Evolutionary conservation across 805 yeast species (phyloP).

Genomic region (Pichia scutulata): DNA sequence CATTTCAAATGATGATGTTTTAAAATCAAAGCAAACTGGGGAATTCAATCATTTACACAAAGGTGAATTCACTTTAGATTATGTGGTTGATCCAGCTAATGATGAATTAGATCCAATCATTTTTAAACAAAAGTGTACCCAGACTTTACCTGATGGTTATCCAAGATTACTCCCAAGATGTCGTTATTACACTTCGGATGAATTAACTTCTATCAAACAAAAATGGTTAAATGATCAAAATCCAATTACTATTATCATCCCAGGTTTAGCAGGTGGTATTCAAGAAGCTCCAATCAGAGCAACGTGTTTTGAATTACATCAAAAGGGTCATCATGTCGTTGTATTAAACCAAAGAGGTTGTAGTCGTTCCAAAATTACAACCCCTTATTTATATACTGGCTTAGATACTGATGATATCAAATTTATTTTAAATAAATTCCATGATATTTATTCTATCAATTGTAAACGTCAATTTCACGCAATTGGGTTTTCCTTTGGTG

Average conservation of each 20-base stretch:
- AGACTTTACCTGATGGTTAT: constrained; percentile 43
- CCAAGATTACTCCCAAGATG: constrained; percentile 65
- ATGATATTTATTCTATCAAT: constrained; percentile 40
- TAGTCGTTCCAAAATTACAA: constrained; percentile 62
- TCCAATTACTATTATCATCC: constrained; percentile 57
- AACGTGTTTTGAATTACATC: constrained; percentile 37
- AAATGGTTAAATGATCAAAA: constrained; percentile 31
- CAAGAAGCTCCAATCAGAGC: constrained; percentile 67
- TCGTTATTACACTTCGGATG: constrained; percentile 45
- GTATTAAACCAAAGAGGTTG: constrained; percentile 69
- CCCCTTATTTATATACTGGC: constrained; percentile 61
- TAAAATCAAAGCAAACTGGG: constrained; percentile 1
- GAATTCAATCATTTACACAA: constrained; percentile 15
- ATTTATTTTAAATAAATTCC: constrained; percentile 45
- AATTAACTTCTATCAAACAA: constrained; percentile 29
- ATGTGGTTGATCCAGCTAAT: constrained; percentile 30
- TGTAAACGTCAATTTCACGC: constrained; percentile 47
- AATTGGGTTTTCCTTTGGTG: constrained; percentile 70
- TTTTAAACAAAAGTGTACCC: constrained; percentile 26
- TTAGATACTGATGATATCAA: constrained; percentile 64
- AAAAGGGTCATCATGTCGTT: constrained; percentile 43
- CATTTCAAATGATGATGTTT: constrained; percentile 13
- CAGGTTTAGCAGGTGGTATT: constrained; percentile 77
- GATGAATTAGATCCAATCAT: constrained; percentile 14
- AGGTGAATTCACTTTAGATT: constrained; percentile 44